phyloP scores from a whole-genome alignment of 2,329 filamentous ascomycete species.

The Neonectria coccinea region DNA sequence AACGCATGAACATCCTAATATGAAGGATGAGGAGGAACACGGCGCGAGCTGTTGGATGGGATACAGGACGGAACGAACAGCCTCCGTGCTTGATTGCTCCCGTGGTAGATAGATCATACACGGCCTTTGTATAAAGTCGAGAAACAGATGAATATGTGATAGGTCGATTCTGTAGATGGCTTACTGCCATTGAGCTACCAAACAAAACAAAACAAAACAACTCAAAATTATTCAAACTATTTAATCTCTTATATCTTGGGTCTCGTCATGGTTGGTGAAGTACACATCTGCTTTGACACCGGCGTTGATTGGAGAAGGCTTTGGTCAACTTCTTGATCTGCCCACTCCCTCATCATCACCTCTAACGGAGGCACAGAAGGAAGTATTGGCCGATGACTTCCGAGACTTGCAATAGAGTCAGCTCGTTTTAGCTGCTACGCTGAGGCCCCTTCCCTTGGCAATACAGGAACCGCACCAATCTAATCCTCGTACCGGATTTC shows the following conservation, averaged over 20 bases:
- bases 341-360: too few relatives aligned
- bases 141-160: background rate
- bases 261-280: background rate
- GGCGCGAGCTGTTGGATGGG: constrained; percentile 13
- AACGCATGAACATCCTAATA: constrained; percentile 2
- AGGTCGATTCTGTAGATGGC: constrained; percentile 2
- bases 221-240: background rate
- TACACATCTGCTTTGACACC: background rate
- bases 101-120: background rate
- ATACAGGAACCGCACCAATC: background rate
- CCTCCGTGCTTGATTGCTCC: background rate
- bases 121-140: background rate
- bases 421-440: background rate
- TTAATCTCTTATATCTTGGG: background rate
- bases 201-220: background rate
- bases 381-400: background rate
- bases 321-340: background rate
- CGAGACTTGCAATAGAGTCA: background rate
- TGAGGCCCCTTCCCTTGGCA: background rate
- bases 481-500: background rate
- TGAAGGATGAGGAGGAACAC: constrained; percentile 11
- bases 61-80: constrained; percentile 1
- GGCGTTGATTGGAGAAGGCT: background rate
- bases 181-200: background rate
- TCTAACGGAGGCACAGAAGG: background rate